Percentiles rank a stretch among this genome's conserved stretches.
Conservation (phyloP, 2,329 filamentous ascomycete genomes). For the Talaromyces sp. region DNA sequence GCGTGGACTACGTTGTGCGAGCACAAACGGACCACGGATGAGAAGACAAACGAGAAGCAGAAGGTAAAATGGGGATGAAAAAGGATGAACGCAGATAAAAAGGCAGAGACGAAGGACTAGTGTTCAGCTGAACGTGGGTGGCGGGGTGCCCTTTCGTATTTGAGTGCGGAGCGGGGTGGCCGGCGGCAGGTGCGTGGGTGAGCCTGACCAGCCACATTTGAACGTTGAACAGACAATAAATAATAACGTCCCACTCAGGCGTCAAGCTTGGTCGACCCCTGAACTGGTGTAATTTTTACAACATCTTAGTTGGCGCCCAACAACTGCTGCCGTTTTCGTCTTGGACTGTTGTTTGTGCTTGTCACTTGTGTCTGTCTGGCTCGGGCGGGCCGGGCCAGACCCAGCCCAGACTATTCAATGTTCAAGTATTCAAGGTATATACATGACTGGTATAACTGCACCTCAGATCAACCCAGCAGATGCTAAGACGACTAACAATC, state of each 20-base stretch:
- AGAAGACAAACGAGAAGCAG: background rate
- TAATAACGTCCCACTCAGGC: background rate
- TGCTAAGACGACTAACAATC: background rate
- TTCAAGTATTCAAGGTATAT: background rate
- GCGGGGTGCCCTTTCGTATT: constrained; percentile 1
- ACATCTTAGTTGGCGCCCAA: background rate
- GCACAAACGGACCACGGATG: background rate
- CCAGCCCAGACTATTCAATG: background rate
- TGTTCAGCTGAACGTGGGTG: constrained; percentile 6
- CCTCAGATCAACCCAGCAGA: background rate
- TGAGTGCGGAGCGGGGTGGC: constrained; percentile 3
- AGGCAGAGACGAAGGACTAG: background rate
- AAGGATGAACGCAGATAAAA: background rate
- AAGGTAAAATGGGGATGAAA: background rate
- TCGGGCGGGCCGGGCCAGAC: constrained; percentile 10
- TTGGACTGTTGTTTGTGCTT: background rate
- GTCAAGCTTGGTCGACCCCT: background rate
- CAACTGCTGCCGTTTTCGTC: background rate
- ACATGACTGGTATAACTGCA: too few species aligned
- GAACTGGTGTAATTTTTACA: background rate
- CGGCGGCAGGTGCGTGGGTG: background rate
- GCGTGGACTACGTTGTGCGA: background rate
- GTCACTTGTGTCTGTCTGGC: too few species aligned
- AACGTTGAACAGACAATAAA: background rate
- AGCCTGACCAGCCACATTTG: background rate